These are phyloP conservation scores for Penicillium sp. DNA, from an alignment of 2,329 filamentous ascomycete genomes.

Conservation along the genomic window DNA sequence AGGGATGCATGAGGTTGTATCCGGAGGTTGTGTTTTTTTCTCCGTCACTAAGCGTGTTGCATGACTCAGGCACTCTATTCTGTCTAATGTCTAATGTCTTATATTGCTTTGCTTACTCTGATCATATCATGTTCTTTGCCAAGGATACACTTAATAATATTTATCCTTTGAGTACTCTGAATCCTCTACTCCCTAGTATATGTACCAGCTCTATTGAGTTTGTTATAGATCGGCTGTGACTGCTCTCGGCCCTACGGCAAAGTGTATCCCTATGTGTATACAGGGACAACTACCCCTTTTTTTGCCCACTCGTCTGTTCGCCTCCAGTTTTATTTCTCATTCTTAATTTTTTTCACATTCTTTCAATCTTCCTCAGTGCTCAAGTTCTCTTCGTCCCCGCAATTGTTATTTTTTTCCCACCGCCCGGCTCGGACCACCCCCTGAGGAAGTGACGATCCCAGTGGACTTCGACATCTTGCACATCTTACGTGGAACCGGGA, in stretches of 20 bases:
- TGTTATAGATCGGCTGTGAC: too few relatives aligned
- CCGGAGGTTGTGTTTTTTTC: neutral
- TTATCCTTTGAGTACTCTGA: too few relatives aligned
- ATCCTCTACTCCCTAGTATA: too few relatives aligned
- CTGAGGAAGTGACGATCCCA: neutral
- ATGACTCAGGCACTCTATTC: neutral
- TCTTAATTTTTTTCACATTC: neutral
- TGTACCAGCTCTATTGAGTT: too few relatives aligned
- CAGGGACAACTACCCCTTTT: neutral
- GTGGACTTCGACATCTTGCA: neutral
- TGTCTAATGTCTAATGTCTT: neutral
- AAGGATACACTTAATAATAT: too few relatives aligned
- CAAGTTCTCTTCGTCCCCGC: neutral
- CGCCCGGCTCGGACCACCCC: neutral
- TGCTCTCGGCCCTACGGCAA: neutral
- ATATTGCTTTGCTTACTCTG: neutral
- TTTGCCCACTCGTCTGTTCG: neutral
- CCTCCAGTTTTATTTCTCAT: neutral
- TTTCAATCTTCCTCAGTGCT: too few relatives aligned
- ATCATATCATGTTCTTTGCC: too few relatives aligned
- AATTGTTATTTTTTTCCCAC: neutral
- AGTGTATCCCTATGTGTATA: neutral
- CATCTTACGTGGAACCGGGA: neutral
- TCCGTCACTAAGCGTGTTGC: slow-evolving; percentile 16
- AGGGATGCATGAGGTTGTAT: slow-evolving; percentile 12